Conservation (phyloP, 108 stramenopile species). For the Cyclotella baltica region DNA sequence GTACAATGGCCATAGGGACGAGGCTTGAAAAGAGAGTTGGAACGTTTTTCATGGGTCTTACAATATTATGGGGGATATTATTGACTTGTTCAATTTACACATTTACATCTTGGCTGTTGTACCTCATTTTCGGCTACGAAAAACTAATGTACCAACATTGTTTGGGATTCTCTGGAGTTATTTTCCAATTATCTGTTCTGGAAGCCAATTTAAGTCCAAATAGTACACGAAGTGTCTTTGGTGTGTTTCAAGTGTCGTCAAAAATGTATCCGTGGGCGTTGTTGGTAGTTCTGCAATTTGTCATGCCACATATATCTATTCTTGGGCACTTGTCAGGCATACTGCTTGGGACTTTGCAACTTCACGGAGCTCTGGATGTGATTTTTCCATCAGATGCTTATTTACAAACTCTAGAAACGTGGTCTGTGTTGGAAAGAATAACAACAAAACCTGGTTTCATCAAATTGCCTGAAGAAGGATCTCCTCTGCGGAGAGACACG, state of each 20-base stretch:
- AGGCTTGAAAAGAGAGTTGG: slow-evolving; percentile 76
- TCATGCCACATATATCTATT: slow-evolving; percentile 84
- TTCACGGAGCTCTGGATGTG: slow-evolving; percentile 53
- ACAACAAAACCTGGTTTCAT: slow-evolving; percentile 25
- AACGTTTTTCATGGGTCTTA: slow-evolving; percentile 58
- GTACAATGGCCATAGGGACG: slow-evolving; percentile 66
- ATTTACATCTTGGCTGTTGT: slow-evolving; percentile 54
- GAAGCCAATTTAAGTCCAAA: slow-evolving; percentile 63
- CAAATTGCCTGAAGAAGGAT: slow-evolving; percentile 26
- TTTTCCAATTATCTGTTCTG: slow-evolving; percentile 85
- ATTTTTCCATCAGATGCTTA: slow-evolving; percentile 52
- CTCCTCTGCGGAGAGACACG: slow-evolving; percentile 20
- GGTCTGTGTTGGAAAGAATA: slow-evolving; percentile 16
- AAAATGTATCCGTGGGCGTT: slow-evolving; percentile 84
- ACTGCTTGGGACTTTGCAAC: slow-evolving; percentile 69
- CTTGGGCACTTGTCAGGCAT: slow-evolving; percentile 84
- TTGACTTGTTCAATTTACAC: slow-evolving; percentile 66
- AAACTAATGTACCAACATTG: slow-evolving; percentile 68
- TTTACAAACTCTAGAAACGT: slow-evolving; percentile 38
- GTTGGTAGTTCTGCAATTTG: slow-evolving; percentile 70
- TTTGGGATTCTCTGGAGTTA: slow-evolving; percentile 84
- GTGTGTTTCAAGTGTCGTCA: slow-evolving; percentile 70
- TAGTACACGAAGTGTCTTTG: slow-evolving; percentile 71
- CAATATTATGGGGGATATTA: slow-evolving; percentile 70
- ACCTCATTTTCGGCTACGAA: slow-evolving; percentile 55